A percentile compares a stretch with the other conserved stretches of the same genome.
These are phyloP conservation scores for Gnomoniopsis smithogilvyi DNA, from an alignment of 2,329 filamentous ascomycete species.

Conservation along the genomic window DNA sequence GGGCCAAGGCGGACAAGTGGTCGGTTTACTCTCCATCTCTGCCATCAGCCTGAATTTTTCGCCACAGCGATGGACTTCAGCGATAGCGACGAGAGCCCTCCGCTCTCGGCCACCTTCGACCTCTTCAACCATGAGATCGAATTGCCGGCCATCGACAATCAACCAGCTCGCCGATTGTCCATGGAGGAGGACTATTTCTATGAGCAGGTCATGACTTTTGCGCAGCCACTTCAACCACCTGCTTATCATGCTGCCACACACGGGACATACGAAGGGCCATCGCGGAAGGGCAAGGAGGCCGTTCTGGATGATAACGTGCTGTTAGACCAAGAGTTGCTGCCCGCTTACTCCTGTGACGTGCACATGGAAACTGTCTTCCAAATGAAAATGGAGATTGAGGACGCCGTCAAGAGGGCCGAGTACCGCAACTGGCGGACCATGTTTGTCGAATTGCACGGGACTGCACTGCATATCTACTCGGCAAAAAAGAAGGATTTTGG, in stretches of 20 bases:
- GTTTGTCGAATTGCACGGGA: conserved; percentile 64
- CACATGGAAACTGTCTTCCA: conserved; percentile 54
- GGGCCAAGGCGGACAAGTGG: background rate
- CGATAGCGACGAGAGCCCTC: conserved; percentile 10
- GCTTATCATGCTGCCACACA: conserved; percentile 26
- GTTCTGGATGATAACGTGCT: conserved; percentile 21
- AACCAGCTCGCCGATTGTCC: conserved; percentile 39
- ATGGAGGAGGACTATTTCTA: conserved; percentile 55
- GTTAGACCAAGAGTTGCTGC: conserved; percentile 43
- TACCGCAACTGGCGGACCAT: conserved; percentile 63
- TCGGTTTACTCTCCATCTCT: background rate
- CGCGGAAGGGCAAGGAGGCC: conserved; percentile 16
- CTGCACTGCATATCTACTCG: conserved; percentile 63
- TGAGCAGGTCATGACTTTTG: conserved; percentile 46
- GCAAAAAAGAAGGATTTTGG: conserved; percentile 54
- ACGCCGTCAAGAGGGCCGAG: conserved; percentile 59
- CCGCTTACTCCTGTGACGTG: conserved; percentile 56
- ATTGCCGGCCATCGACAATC: conserved; percentile 18
- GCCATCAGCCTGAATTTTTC: background rate
- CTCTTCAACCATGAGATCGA: conserved; percentile 18
- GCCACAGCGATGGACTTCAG: conserved; percentile 11
- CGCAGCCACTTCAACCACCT: conserved; percentile 43
- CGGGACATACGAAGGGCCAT: conserved; percentile 34
- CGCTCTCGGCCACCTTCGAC: conserved; percentile 11
- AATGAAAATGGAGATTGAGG: conserved; percentile 64